These are phyloP conservation scores for Colletotrichum theobromicola DNA, from an alignment of 2,329 filamentous ascomycete genomes.

Conservation along the genomic window DNA sequence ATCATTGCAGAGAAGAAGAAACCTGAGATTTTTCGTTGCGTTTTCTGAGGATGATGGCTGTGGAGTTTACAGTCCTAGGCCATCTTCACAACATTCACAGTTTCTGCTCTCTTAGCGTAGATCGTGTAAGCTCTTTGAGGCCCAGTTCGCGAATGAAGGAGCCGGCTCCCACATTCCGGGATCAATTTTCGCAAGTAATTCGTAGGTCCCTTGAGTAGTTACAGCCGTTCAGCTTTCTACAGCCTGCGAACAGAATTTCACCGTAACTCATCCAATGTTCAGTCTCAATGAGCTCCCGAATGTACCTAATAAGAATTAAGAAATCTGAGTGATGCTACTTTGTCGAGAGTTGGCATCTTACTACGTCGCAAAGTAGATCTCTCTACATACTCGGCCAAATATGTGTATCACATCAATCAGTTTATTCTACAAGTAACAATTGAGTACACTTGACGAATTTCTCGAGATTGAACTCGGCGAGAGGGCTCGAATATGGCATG, in stretches of 20 bases:
- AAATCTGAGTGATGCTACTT: not conserved
- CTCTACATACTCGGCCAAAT: no score
- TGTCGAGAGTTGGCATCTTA: not conserved
- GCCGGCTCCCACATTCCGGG: not conserved
- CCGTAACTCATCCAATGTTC: not conserved
- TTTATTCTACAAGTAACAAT: not conserved
- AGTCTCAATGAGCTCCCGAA: not conserved
- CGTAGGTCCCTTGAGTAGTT: not conserved
- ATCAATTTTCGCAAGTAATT: not conserved
- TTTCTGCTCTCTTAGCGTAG: not conserved
- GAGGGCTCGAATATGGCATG: not conserved
- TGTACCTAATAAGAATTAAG: no score
- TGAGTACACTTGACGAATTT: no score
- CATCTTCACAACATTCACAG: not conserved
- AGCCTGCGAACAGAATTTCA: fast-evolving
- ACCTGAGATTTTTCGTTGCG: not conserved
- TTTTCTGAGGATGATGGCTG: not conserved
- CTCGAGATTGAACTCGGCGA: not conserved
- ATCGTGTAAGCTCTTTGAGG: not conserved
- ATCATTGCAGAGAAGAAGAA: not conserved
- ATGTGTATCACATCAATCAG: not conserved
- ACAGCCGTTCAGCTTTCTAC: not conserved
- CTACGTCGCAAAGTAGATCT: no score
- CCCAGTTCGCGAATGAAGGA: not conserved
- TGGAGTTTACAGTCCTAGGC: not conserved